Evolutionary conservation across 2,329 filamentous ascomycete species (phyloP).

Genomic region (Fusarium gaditjirri): DNA sequence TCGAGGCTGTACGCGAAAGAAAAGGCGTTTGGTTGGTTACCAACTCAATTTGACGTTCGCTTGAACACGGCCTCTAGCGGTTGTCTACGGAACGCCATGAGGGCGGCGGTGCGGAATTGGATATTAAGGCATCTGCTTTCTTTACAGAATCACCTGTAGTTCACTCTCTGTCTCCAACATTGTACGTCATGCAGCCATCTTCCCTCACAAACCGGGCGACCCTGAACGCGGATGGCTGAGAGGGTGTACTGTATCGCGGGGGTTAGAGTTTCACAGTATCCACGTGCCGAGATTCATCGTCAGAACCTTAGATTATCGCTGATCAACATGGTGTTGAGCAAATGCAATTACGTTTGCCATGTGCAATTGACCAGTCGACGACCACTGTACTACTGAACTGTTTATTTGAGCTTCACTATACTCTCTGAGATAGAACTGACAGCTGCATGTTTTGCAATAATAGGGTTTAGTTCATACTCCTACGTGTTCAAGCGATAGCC

Average conservation of each 20-base stretch:
- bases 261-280: conserved; percentile 22
- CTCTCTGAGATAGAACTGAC: not conserved
- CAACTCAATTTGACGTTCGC: conserved; percentile 2
- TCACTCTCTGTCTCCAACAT: not conserved
- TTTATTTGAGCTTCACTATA: not conserved
- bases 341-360: conserved; percentile 31
- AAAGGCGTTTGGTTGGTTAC: conserved; percentile 11
- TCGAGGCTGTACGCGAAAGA: conserved; percentile 23
- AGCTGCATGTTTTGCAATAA: conserved; percentile 27
- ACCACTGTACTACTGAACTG: not conserved
- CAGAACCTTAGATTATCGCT: conserved; percentile 15
- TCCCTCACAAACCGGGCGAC: conserved; percentile 28
- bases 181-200: conserved; percentile 33
- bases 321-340: conserved; percentile 12
- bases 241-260: conserved; percentile 30
- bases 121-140: not conserved
- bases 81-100: conserved; percentile 32
- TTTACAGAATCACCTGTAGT: conserved; percentile 3
- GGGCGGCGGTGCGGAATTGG: conserved; percentile 11
- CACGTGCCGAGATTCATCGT: conserved; percentile 13
- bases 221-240: conserved; percentile 7
- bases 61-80: conserved; percentile 43
- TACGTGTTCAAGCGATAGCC: conserved; percentile 9
- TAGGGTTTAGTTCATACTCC: conserved; percentile 6
- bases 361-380: not conserved